Evolutionary conservation across 495 filamentous ascomycete genomes (phyloP).

Genomic region (Bacidia gigantensis): DNA sequence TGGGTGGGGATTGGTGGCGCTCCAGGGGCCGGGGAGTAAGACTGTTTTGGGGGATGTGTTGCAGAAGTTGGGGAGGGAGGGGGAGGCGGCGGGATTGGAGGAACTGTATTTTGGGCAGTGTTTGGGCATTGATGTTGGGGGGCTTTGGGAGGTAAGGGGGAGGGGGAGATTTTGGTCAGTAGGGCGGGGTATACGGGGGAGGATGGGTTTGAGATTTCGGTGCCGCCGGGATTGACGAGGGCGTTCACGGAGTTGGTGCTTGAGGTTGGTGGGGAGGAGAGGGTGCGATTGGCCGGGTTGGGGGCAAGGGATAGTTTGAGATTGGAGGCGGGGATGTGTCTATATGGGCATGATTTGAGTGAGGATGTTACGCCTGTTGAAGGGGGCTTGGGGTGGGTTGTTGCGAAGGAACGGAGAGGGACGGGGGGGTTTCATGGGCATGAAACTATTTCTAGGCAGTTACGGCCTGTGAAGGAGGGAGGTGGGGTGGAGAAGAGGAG

Average conservation of each 20-base stretch:
- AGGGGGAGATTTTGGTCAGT: slow-evolving; percentile 53
- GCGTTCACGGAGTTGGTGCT: slow-evolving; percentile 52
- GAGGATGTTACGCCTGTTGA: slow-evolving; percentile 80
- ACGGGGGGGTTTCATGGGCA: slow-evolving; percentile 62
- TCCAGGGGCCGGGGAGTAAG: slow-evolving; percentile 72
- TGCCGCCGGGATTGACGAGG: slow-evolving; percentile 36
- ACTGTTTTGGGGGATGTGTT: slow-evolving; percentile 47
- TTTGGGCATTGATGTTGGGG: slow-evolving; percentile 41
- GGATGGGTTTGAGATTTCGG: slow-evolving; percentile 94
- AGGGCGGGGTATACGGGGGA: slow-evolving; percentile 93
- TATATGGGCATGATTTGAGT: slow-evolving; percentile 94
- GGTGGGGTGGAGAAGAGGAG: slow-evolving; percentile 55
- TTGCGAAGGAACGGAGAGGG: slow-evolving; percentile 57
- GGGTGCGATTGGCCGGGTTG: slow-evolving; percentile 67
- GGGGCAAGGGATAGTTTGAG: slow-evolving; percentile 85
- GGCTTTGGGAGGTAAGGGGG: slow-evolving; percentile 52
- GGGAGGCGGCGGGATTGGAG: slow-evolving; percentile 46
- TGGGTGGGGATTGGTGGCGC: slow-evolving; percentile 56
- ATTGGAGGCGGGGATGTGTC: slow-evolving; percentile 92
- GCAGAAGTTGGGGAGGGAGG: slow-evolving; percentile 26
- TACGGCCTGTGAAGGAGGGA: slow-evolving; percentile 56
- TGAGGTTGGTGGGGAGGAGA: slow-evolving; percentile 40
- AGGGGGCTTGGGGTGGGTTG: slow-evolving; percentile 71
- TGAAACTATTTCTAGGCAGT: slow-evolving; percentile 54
- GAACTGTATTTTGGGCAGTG: slow-evolving; percentile 71